A percentile compares a stretch with the other conserved stretches of the same genome.
Evolutionary conservation across 2,329 filamentous ascomycete genomes (phyloP).

Genomic region (Plectosphaerella cucumerina): DNA sequence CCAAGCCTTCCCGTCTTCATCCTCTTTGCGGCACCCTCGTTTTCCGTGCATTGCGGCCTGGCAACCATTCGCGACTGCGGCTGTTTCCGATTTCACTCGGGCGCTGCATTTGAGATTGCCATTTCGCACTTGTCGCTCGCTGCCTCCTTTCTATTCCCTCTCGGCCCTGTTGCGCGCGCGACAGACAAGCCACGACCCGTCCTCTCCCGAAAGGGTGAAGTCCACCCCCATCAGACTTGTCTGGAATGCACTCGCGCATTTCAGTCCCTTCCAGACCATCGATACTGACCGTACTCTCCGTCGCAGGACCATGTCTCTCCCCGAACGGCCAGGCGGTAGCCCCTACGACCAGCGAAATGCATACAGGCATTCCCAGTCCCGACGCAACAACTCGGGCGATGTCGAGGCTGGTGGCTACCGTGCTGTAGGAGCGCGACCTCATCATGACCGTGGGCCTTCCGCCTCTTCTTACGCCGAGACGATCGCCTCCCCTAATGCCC

Average conservation of each 20-base stretch:
- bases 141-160: slow-evolving; percentile 6
- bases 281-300: slow-evolving; percentile 8
- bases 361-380: slow-evolving; percentile 65
- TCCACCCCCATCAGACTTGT: slow-evolving; percentile 1
- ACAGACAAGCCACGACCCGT: too few relatives aligned
- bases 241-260: neutral
- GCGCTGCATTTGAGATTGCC: neutral
- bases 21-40: neutral
- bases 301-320: slow-evolving; percentile 54
- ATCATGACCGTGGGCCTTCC: slow-evolving; percentile 53
- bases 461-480: slow-evolving; percentile 56
- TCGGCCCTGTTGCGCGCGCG: slow-evolving; percentile 1
- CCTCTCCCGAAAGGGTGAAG: slow-evolving; percentile 13
- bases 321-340: slow-evolving; percentile 60
- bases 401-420: slow-evolving; percentile 60
- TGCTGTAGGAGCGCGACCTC: slow-evolving; percentile 32
- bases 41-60: neutral
- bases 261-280: slow-evolving; percentile 1
- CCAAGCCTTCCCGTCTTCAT: slow-evolving; percentile 5
- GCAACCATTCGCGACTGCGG: neutral
- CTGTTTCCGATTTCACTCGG: neutral
- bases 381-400: slow-evolving; percentile 63
- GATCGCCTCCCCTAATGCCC: slow-evolving; percentile 47
- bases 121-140: neutral
- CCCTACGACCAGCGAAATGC: slow-evolving; percentile 57